Base-by-base conservation (phyloP, 2,329 filamentous ascomycete genomes). In the Trichoderma gracile region DNA sequence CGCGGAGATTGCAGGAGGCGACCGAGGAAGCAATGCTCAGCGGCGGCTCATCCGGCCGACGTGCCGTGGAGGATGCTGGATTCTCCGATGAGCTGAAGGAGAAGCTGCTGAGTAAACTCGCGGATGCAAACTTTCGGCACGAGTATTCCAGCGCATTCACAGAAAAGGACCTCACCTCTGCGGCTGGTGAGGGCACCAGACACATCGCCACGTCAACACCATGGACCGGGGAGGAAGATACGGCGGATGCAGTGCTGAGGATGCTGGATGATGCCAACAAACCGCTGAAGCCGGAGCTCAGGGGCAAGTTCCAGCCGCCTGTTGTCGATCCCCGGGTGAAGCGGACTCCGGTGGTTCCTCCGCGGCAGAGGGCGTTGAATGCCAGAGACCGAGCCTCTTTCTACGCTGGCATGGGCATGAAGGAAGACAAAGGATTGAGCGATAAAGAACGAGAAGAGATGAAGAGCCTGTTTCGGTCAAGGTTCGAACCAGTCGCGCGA, bases 201-300 rank as follows among this genome's bases (percentile, higher is more conserved):
- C 85, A 89, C 56, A 84, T 88, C 42, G 92, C 92, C 1, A 81
- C 83, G 0, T 86, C 88, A 7, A 78, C 83, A 64, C 83, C 89
- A 1, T 99, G 95, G 95, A 87, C 84, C 0, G 95, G 94, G 2
- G 81, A 84, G 14, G 95, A 98, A 77, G 81, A 80, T 5, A 78
- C 89, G 1, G 85, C 89, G 69, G 93, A 97, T 74, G 84, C 89
- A 0, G 88, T 92, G 23, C 78, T 96, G 55, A 87, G 95, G 38
- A 98, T 98, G 90, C 77, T 95, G 12, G 85, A 91, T 64, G 92
- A 96, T 73, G 85, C 91, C 27, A 86, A 86, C 66, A 92, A 93
- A 72, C 90, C 89, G 0, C 78, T 96, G 55, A 77, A 74, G 15
- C 80, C 80, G 4, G 78, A 76, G 0, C 70, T 83, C 3, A 78